These are phyloP conservation scores for Diaporthe sp. DNA, from an alignment of 2,329 filamentous ascomycete species.

Conservation along the genomic window DNA sequence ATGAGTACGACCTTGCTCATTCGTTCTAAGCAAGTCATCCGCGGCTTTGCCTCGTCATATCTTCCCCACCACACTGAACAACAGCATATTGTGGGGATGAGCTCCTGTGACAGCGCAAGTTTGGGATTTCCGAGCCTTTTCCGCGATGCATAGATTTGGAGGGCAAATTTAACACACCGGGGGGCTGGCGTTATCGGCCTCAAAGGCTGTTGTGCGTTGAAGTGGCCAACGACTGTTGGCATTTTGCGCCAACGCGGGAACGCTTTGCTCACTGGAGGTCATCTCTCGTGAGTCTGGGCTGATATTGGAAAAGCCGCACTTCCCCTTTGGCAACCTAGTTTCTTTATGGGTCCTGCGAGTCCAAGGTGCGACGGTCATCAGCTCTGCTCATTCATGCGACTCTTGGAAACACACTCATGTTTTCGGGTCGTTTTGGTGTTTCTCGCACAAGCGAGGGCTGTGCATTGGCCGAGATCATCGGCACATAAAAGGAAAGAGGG, in stretches of 20 bases:
- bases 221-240: background rate
- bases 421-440: background rate
- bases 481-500: background rate
- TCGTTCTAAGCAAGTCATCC: background rate
- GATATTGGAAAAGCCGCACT: background rate
- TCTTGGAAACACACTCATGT: background rate
- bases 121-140: background rate
- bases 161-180: background rate
- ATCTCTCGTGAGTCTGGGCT: too few species aligned
- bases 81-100: background rate
- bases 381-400: background rate
- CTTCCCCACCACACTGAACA: background rate
- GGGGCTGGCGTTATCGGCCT: background rate
- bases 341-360: background rate
- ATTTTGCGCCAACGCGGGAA: background rate
- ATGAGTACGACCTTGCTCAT: background rate
- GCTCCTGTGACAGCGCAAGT: too few species aligned
- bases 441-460: too few species aligned
- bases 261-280: background rate
- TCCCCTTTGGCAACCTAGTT: background rate
- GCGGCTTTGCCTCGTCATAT: background rate
- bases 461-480: too few species aligned
- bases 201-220: background rate
- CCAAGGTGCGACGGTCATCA: background rate
- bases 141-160: background rate